Evolutionary conservation across 495 filamentous ascomycete genomes (phyloP).

Genomic region (Geopyxis carbonaria): DNA sequence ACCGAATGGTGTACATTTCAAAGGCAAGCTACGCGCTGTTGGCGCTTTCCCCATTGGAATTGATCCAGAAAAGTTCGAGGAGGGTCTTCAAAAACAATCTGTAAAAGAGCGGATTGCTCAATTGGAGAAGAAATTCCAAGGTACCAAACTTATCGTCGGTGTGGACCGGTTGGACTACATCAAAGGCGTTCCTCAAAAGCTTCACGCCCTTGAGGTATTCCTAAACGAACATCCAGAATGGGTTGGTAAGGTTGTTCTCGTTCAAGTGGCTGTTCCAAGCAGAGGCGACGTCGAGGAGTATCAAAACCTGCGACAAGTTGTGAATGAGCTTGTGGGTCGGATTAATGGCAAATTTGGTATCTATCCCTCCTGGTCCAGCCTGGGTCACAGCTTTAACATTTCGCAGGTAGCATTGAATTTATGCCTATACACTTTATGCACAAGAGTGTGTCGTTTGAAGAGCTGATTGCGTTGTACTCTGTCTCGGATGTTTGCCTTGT

Average conservation of each 20-base stretch:
- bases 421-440: slow-evolving; percentile 92
- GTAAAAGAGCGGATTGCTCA: slow-evolving; percentile 63
- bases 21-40: slow-evolving; percentile 44
- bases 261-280: slow-evolving; percentile 85
- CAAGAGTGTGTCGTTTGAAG: slow-evolving; percentile 56
- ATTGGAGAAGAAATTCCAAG: slow-evolving; percentile 66
- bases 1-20: slow-evolving; percentile 64
- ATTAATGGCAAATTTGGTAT: slow-evolving; percentile 82
- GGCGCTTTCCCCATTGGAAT: slow-evolving; percentile 88
- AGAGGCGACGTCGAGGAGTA: slow-evolving; percentile 92
- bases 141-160: slow-evolving; percentile 77
- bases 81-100: slow-evolving; percentile 61
- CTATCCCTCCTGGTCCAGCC: not conserved
- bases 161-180: slow-evolving; percentile 90
- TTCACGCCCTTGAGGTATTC: slow-evolving; percentile 81
- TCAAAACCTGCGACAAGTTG: slow-evolving; percentile 74
- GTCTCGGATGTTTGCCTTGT: slow-evolving; percentile 81
- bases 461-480: slow-evolving; percentile 82
- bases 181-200: slow-evolving; percentile 89
- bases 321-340: slow-evolving; percentile 75
- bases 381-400: not conserved
- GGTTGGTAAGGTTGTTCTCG: slow-evolving; percentile 77
- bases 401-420: slow-evolving; percentile 63
- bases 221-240: slow-evolving; percentile 81
- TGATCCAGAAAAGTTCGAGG: slow-evolving; percentile 85